A percentile compares a stretch with the other conserved stretches of the same genome.
Evolutionary conservation across 225 moss, liverwort and hornwort species (phyloP).

Genomic region (Pleurozium schreberi): DNA sequence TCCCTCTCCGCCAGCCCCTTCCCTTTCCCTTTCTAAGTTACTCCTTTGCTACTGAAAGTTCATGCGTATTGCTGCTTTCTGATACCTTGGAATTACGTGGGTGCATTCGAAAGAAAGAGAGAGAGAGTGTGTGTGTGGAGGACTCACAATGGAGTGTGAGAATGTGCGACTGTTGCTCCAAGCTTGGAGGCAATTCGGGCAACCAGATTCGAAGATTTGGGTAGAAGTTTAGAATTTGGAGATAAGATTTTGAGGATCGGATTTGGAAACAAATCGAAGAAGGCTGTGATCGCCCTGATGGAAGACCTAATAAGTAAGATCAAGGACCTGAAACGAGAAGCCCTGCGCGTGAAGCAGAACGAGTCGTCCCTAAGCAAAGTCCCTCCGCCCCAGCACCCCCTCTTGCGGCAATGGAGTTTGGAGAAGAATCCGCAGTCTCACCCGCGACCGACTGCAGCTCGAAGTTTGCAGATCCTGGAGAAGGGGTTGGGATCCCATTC

Average conservation of each 20-base stretch:
- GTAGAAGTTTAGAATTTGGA: not conserved
- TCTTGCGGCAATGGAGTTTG: constrained; percentile 9
- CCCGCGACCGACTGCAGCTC: constrained; percentile 28
- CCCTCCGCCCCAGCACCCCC: not conserved
- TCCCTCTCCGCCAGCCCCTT: not conserved
- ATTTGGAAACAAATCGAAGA: not conserved
- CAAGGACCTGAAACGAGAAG: constrained; percentile 28
- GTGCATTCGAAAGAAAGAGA: not conserved
- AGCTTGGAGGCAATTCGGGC: not conserved
- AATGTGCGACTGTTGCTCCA: not conserved
- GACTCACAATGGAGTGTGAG: not conserved
- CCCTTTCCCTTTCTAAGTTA: not conserved
- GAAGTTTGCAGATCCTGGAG: constrained; percentile 22
- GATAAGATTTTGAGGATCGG: not conserved
- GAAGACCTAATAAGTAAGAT: constrained; percentile 26
- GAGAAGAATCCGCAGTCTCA: not conserved
- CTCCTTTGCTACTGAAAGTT: not conserved
- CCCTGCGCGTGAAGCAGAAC: constrained; percentile 8
- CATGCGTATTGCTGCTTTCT: not conserved
- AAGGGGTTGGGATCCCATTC: not conserved
- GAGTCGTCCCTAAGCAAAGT: not conserved
- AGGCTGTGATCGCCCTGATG: not conserved
- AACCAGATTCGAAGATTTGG: not conserved
- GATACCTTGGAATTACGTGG: not conserved
- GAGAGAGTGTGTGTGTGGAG: not conserved